Conservation (phyloP, 768 basidiomycete species). For the Leccinum ochraceum region DNA sequence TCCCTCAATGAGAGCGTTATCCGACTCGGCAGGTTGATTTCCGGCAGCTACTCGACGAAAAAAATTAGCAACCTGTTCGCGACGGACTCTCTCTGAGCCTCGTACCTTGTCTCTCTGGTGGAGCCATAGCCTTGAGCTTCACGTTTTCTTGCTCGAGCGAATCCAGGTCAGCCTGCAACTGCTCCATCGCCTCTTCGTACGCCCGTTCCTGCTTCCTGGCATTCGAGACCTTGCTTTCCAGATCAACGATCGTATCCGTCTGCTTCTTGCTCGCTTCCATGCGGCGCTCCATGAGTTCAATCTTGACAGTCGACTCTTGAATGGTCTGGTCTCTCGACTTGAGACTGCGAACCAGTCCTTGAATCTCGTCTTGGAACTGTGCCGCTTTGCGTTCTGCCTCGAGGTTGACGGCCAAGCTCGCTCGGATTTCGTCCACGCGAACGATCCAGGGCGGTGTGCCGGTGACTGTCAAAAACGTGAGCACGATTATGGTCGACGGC, state of each 20-base stretch:
- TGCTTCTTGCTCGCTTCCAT: constrained; percentile 92
- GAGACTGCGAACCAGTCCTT: constrained; percentile 80
- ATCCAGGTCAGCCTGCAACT: constrained; percentile 88
- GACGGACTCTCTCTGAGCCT: neutral
- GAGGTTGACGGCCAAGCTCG: constrained; percentile 79
- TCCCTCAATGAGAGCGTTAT: constrained; percentile 69
- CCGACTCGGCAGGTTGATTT: constrained; percentile 53
- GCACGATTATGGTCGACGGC: neutral
- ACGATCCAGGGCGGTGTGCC: constrained; percentile 84
- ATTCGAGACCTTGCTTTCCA: constrained; percentile 80
- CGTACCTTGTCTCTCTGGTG: constrained; percentile 72
- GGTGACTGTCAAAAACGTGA: constrained; percentile 48
- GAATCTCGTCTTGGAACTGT: constrained; percentile 87
- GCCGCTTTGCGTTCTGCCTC: constrained; percentile 90
- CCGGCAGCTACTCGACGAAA: constrained; percentile 40
- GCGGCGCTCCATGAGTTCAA: constrained; percentile 92
- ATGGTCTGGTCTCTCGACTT: constrained; percentile 87
- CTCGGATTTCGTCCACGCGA: constrained; percentile 81
- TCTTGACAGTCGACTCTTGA: constrained; percentile 89
- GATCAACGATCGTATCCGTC: constrained; percentile 76
- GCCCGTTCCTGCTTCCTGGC: constrained; percentile 85
- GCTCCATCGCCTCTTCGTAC: constrained; percentile 93
- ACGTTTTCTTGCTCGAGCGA: constrained; percentile 83
- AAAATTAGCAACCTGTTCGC: neutral
- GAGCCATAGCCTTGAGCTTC: constrained; percentile 70